Percentiles rank a stretch among this genome's conserved stretches.
Conservation (phyloP, 2,329 filamentous ascomycete genomes). For the Ascomycota sp. region DNA sequence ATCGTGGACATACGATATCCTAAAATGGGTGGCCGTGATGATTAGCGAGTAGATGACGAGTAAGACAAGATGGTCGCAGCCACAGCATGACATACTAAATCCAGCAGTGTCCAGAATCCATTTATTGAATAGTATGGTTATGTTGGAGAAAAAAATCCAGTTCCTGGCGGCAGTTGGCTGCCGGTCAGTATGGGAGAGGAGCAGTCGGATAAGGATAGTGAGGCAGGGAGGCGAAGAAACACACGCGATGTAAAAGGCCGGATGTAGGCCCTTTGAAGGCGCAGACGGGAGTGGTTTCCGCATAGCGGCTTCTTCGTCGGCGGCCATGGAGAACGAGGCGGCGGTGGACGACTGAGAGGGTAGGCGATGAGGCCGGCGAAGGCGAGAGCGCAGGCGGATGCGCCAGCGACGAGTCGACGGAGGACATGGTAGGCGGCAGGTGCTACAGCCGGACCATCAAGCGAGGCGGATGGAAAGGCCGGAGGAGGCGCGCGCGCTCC, state of each 20-base stretch:
- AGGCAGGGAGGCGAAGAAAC: slow-evolving; percentile 1
- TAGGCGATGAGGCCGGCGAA: background rate
- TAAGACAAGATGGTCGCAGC: too few species aligned
- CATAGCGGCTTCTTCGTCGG: slow-evolving; percentile 8
- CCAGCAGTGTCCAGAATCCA: slow-evolving; percentile 58
- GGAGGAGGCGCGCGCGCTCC: too few species aligned
- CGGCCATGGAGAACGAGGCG: slow-evolving; percentile 3
- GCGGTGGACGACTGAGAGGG: background rate
- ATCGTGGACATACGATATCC: slow-evolving; percentile 6
- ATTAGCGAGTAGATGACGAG: background rate
- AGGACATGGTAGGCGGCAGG: too few species aligned
- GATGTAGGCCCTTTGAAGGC: slow-evolving; percentile 9
- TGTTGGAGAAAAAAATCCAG: slow-evolving; percentile 73
- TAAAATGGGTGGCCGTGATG: background rate
- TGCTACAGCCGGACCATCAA: too few species aligned
- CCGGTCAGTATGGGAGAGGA: background rate
- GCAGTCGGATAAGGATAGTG: background rate
- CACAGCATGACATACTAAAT: slow-evolving; percentile 38
- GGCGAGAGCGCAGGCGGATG: background rate
- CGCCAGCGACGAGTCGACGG: background rate
- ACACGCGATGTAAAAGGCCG: slow-evolving; percentile 14
- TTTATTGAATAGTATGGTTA: slow-evolving; percentile 84
- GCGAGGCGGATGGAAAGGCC: too few species aligned
- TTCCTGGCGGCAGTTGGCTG: slow-evolving; percentile 16
- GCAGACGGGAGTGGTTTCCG: background rate